These are phyloP conservation scores for Phaeotremella fagi DNA, from an alignment of 768 basidiomycete species.

Conservation along the genomic window DNA sequence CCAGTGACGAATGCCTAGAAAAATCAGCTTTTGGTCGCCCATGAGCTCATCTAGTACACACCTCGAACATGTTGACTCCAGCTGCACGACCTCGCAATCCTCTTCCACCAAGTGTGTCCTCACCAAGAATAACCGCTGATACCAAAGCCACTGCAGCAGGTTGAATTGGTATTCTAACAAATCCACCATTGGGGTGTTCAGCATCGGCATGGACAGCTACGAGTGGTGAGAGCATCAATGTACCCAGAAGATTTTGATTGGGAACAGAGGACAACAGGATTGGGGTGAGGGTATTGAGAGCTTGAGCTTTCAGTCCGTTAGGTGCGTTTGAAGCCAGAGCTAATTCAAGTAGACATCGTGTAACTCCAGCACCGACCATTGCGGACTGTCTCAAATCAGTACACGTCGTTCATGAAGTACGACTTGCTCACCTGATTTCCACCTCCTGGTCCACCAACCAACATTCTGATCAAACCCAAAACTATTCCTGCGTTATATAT, in stretches of 20 bases:
- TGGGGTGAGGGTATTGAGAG: conserved; percentile 60
- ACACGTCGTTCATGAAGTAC: background rate
- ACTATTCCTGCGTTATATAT: conserved; percentile 71
- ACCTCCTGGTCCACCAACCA: conserved; percentile 55
- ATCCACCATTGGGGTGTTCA: conserved; percentile 46
- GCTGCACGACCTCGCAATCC: conserved; percentile 66
- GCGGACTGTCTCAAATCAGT: conserved; percentile 34
- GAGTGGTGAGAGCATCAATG: conserved; percentile 67
- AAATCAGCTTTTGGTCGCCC: conserved; percentile 1
- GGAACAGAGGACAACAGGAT: conserved; percentile 61
- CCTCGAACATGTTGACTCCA: conserved; percentile 79
- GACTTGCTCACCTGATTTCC: conserved; percentile 48
- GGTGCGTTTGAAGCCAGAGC: conserved; percentile 93
- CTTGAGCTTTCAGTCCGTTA: conserved; percentile 75
- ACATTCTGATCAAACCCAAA: conserved; percentile 77
- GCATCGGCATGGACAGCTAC: conserved; percentile 69
- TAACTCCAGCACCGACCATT: conserved; percentile 51
- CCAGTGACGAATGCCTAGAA: conserved; percentile 46
- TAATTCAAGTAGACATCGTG: conserved; percentile 78
- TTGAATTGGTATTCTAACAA: conserved; percentile 66
- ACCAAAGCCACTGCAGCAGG: conserved; percentile 79
- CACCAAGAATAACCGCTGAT: conserved; percentile 77
- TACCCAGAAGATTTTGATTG: conserved; percentile 68
- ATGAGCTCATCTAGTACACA: conserved; percentile 40
- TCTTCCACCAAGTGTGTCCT: conserved; percentile 71